Conservation (phyloP, 208 protist genomes). For the Tritrichomonas musculus region DNA sequence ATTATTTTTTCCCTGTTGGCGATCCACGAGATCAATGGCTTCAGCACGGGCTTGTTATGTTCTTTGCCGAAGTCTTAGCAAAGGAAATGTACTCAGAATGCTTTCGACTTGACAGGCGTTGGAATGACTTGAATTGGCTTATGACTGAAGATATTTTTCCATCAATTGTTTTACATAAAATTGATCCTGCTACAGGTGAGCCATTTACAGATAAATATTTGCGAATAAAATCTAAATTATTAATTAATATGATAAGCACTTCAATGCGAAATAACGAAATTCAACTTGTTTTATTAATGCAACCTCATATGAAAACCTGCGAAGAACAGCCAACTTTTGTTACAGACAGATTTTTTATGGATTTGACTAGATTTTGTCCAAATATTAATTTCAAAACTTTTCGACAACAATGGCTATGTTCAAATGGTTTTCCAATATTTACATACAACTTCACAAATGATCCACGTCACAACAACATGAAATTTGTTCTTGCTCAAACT, state of each 20-base stretch:
- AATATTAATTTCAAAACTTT: slow-evolving; percentile 12
- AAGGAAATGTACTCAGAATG: background rate
- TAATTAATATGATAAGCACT: background rate
- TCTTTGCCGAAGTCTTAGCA: background rate
- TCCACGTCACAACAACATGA: background rate
- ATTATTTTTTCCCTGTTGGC: background rate
- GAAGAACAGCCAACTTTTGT: background rate
- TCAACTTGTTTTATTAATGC: background rate
- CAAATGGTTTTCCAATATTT: background rate
- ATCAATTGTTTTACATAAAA: background rate
- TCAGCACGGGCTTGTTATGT: background rate
- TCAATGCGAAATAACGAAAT: background rate
- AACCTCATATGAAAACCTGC: background rate
- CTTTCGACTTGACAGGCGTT: background rate
- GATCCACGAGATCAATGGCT: background rate
- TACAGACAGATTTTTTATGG: background rate
- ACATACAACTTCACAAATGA: background rate
- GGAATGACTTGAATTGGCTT: background rate
- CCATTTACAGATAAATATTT: background rate
- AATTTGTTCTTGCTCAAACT: background rate
- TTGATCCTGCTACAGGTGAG: background rate
- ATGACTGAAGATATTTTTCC: background rate
- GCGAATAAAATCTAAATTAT: background rate
- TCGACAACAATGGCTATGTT: background rate
- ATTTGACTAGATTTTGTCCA: background rate